A percentile compares a stretch with the other conserved stretches of the same genome.
Evolutionary conservation across 2,329 filamentous ascomycete genomes (phyloP).

Genomic region (Phyllosticta citriasiana): DNA sequence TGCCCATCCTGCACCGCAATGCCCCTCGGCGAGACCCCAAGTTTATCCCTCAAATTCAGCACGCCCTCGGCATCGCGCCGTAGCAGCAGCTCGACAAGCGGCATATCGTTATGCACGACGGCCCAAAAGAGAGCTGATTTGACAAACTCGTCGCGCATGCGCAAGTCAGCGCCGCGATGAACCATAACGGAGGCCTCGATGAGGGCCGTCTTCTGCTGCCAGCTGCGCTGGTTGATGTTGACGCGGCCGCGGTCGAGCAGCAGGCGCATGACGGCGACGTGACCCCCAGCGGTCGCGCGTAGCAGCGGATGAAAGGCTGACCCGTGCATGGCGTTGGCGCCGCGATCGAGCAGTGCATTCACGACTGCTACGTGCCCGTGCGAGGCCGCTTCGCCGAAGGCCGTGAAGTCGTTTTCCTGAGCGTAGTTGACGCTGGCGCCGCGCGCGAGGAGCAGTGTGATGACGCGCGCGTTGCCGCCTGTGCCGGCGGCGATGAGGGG

Average conservation of each 20-base stretch:
- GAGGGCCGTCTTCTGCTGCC: not conserved
- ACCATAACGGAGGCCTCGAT: not conserved
- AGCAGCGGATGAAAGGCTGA: not conserved
- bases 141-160: not conserved
- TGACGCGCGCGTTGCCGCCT: no score
- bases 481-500: not conserved
- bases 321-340: not conserved
- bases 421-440: not conserved
- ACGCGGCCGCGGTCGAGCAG: not conserved
- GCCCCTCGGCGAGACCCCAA: not conserved
- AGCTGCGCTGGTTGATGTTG: not conserved
- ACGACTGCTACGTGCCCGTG: not conserved
- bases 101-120: not conserved
- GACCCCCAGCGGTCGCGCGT: no score
- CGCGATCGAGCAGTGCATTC: not conserved
- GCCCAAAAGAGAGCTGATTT: not conserved
- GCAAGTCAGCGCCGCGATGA: not conserved
- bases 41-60: not conserved
- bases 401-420: not conserved
- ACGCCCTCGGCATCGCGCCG: not conserved
- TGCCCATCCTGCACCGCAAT: not conserved
- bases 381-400: not conserved
- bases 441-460: not conserved
- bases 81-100: not conserved
- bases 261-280: not conserved